A percentile compares a stretch with the other conserved stretches of the same genome.
These are phyloP conservation scores for Teratosphaeria epicoccoides DNA, from an alignment of 2,329 filamentous ascomycete genomes.

Conservation along the genomic window DNA sequence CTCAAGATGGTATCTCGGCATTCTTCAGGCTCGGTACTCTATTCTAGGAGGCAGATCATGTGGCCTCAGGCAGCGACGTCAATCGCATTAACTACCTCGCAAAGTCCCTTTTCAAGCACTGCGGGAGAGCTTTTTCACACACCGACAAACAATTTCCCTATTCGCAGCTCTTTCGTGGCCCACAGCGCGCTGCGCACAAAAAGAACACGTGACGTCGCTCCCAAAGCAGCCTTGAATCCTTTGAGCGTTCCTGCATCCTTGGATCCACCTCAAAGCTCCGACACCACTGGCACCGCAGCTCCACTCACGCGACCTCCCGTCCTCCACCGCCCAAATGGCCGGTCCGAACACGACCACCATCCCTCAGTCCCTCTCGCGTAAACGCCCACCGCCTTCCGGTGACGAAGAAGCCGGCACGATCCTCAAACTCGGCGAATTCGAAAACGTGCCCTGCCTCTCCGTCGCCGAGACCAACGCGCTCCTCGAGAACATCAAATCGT, in stretches of 20 bases:
- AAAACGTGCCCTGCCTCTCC: conserved; percentile 81
- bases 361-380: conserved; percentile 35
- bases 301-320: neutral
- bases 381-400: conserved; percentile 57
- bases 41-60: neutral
- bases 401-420: conserved; percentile 79
- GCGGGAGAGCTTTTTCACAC: neutral
- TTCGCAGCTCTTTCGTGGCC: too few relatives aligned
- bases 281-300: neutral
- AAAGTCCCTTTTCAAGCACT: neutral
- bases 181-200: neutral
- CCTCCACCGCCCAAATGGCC: conserved; percentile 16
- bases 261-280: neutral
- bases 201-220: neutral
- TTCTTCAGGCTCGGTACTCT: neutral
- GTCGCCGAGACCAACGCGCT: conserved; percentile 54
- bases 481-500: conserved; percentile 3
- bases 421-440: conserved; percentile 86
- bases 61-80: neutral
- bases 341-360: conserved; percentile 10
- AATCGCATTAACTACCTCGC: neutral
- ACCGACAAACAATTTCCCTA: neutral
- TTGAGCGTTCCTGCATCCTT: neutral
- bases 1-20: neutral
- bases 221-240: neutral